A percentile compares a stretch with the other conserved stretches of the same genome.
Conservation (phyloP, 257 asterid genomes). For the Echium plantagineum region DNA sequence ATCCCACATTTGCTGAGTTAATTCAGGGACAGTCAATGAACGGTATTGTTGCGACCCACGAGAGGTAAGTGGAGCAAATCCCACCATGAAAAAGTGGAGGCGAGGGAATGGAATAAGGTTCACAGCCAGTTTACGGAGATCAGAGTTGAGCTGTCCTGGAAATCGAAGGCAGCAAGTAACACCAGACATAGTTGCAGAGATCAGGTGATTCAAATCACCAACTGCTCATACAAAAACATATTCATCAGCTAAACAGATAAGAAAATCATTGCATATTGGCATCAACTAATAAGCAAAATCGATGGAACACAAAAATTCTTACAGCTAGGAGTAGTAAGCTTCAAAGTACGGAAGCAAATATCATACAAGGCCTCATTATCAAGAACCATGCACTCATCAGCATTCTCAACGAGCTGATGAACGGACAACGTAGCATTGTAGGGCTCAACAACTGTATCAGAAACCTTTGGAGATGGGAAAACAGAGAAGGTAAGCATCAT, state of each 20-base stretch:
- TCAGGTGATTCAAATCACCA: constrained; percentile 41
- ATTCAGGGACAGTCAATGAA: constrained; percentile 29
- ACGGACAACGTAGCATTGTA: constrained; percentile 33
- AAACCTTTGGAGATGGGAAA: constrained; percentile 43
- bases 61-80: constrained; percentile 37
- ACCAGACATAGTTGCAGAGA: constrained; percentile 41
- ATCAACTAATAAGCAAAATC: no score
- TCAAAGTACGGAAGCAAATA: constrained; percentile 39
- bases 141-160: constrained; percentile 45
- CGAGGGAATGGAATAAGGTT: constrained; percentile 37
- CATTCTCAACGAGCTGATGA: constrained; percentile 44
- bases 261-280: no score
- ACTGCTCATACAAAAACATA: constrained; percentile 15
- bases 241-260: neutral
- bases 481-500: constrained; percentile 45
- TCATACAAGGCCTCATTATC: constrained; percentile 35
- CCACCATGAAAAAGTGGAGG: constrained; percentile 34
- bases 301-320: constrained; percentile 3
- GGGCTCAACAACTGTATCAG: constrained; percentile 40
- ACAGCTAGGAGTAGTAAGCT: constrained; percentile 40
- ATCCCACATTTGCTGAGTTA: constrained; percentile 46
- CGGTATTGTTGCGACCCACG: constrained; percentile 37
- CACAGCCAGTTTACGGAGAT: constrained; percentile 34
- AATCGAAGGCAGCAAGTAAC: constrained; percentile 41
- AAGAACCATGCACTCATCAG: constrained; percentile 41